Evolutionary conservation across 75 land plant genomes (phyloP).

Genomic region (Picea sitchensis): DNA sequence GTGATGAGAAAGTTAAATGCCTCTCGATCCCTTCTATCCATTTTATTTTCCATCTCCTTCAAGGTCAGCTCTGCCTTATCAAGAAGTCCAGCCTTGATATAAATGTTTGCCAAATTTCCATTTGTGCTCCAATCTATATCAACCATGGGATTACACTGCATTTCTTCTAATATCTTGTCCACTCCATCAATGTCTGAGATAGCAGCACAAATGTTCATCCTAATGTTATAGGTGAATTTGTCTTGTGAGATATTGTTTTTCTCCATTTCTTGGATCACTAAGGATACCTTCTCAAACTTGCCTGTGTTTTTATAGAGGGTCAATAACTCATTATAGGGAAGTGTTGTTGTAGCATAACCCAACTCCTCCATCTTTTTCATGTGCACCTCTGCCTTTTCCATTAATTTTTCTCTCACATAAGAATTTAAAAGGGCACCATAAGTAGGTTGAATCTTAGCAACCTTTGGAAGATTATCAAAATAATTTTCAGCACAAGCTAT

Average conservation of each 20-base stretch:
- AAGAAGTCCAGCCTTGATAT: conserved; percentile 38
- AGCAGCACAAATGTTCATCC: conserved; percentile 60
- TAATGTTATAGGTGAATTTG: conserved; percentile 59
- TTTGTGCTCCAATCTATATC: conserved; percentile 55
- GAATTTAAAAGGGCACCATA: conserved; percentile 73
- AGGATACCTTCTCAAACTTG: conserved; percentile 44
- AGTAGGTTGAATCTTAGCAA: conserved; percentile 43
- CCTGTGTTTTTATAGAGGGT: conserved; percentile 43
- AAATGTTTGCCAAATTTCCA: conserved; percentile 44
- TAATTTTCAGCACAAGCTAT: conserved; percentile 44
- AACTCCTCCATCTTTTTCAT: conserved; percentile 54
- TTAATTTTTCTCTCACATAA: conserved; percentile 38
- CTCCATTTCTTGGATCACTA: conserved; percentile 50
- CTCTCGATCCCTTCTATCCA: conserved; percentile 21
- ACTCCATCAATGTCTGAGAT: conserved; percentile 48
- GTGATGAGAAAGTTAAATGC: conserved; percentile 47
- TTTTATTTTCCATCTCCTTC: conserved; percentile 45
- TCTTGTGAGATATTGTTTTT: conserved; percentile 46
- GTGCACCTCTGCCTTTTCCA: conserved; percentile 39
- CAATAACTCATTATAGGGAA: conserved; percentile 54
- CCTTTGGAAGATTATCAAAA: conserved; percentile 32
- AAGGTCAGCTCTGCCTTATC: conserved; percentile 38
- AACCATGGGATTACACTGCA: conserved; percentile 44
- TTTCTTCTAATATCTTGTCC: conserved; percentile 47
- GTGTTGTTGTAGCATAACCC: conserved; percentile 43